Percentiles rank a stretch among this genome's conserved stretches.
phyloP scores from a whole-genome alignment of 2,329 filamentous ascomycete species.

The Bipolaris bicolor region DNA sequence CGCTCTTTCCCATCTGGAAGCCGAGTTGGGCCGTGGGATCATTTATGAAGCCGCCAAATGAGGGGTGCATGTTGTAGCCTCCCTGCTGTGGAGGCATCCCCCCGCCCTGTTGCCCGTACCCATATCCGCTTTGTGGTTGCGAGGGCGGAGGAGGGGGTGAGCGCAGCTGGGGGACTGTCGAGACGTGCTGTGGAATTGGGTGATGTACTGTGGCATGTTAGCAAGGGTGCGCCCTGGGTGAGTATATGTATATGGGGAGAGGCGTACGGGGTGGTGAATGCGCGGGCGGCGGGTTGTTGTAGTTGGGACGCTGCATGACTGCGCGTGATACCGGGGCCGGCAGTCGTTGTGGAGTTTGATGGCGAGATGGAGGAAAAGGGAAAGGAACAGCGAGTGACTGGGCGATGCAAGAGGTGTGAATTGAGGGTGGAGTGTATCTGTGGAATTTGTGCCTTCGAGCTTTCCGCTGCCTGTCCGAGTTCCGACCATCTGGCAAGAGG shows the following conservation, averaged over 20 bases:
- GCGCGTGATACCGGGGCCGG: neutral
- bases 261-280: conserved; percentile 77
- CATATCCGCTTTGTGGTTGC: conserved; percentile 70
- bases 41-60: conserved; percentile 92
- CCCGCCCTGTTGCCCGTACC: conserved; percentile 71
- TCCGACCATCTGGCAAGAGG: conserved; percentile 31
- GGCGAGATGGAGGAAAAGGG: neutral
- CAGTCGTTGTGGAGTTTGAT: neutral
- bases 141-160: conserved; percentile 86
- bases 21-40: conserved; percentile 95
- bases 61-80: conserved; percentile 56
- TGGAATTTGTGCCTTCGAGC: conserved; percentile 18
- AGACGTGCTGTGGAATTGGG: conserved; percentile 97
- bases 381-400: conserved; percentile 1
- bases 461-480: conserved; percentile 16
- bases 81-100: conserved; percentile 49
- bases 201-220: conserved; percentile 65
- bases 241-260: neutral
- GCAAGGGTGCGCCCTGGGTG: neutral
- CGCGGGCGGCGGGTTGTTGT: conserved; percentile 71
- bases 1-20: conserved; percentile 90
- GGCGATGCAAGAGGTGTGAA: neutral
- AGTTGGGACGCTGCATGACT: conserved; percentile 84
- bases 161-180: conserved; percentile 93
- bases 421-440: conserved; percentile 8